These are phyloP conservation scores for Ensete ventricosum DNA, from an alignment of 176 grass and related monocot genomes.

Conservation along the genomic window DNA sequence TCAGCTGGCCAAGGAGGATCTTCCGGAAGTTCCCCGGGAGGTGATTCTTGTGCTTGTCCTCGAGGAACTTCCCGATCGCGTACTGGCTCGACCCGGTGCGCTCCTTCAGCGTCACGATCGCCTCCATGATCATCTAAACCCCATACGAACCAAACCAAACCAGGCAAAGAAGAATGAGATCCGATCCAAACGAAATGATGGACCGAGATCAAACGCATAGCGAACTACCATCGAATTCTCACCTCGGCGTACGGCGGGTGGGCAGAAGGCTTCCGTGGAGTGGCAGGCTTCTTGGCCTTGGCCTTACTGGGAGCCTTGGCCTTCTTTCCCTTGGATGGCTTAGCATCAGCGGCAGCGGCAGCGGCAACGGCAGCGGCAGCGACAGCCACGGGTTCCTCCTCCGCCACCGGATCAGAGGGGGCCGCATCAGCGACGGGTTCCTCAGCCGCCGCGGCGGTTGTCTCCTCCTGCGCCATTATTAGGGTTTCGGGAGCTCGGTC, in stretches of 20 bases:
- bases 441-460: not conserved
- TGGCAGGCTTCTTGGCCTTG: conserved; percentile 28
- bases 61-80: conserved; percentile 77
- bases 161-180: not conserved
- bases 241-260: conserved; percentile 88
- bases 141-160: not conserved
- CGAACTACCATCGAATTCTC: not conserved
- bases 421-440: not conserved
- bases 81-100: conserved; percentile 54
- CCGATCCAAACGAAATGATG: not conserved
- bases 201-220: not conserved
- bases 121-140: conserved; percentile 85
- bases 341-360: not conserved
- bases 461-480: not conserved
- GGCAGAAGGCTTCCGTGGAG: not conserved
- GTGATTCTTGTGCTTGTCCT: conserved; percentile 51
- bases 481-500: not conserved
- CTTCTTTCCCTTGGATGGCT: conserved; percentile 8
- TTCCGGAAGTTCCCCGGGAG: conserved; percentile 74
- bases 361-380: not conserved
- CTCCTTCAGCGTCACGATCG: conserved; percentile 50
- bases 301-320: not conserved
- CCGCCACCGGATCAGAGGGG: not conserved
- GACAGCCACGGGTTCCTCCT: not conserved
- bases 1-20: conserved; percentile 70